These are phyloP conservation scores for Aspergillus mulundensis DNA, from an alignment of 495 filamentous ascomycete genomes.

Conservation along the genomic window DNA sequence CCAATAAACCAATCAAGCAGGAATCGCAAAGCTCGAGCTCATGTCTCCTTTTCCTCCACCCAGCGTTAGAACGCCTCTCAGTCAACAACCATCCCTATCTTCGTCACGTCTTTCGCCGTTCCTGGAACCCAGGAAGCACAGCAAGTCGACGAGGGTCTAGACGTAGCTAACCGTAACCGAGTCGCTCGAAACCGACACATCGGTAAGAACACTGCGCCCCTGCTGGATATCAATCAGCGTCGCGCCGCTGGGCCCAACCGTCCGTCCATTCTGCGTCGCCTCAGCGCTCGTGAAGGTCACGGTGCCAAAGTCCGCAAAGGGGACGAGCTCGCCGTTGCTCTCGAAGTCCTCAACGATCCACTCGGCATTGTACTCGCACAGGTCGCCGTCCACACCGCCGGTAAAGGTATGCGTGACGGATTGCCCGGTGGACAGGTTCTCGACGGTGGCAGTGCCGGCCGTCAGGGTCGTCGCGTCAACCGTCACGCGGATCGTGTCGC, in stretches of 20 bases:
- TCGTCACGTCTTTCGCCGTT: too few species aligned
- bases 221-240: constrained; percentile 48
- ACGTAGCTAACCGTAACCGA: constrained; percentile 28
- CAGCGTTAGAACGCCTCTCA: too few species aligned
- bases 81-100: too few species aligned
- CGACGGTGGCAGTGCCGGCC: constrained; percentile 44
- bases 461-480: constrained; percentile 42
- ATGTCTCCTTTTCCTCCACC: too few species aligned
- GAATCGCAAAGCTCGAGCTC: too few species aligned
- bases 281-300: constrained; percentile 44
- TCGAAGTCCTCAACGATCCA: constrained; percentile 62
- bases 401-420: constrained; percentile 46
- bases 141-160: too few species aligned
- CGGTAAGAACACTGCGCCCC: constrained; percentile 38
- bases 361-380: constrained; percentile 46
- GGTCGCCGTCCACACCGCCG: constrained; percentile 15
- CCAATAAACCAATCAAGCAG: too few species aligned
- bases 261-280: constrained; percentile 23
- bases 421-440: constrained; percentile 48
- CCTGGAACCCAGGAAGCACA: too few species aligned
- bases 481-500: constrained; percentile 51
- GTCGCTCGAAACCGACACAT: constrained; percentile 31
- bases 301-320: constrained; percentile 51
- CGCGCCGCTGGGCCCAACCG: constrained; percentile 33
- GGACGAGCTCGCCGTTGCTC: constrained; percentile 36